phyloP scores from a whole-genome alignment of 192 early-diverging fungal genomes.

The Haplosporangium gracile region DNA sequence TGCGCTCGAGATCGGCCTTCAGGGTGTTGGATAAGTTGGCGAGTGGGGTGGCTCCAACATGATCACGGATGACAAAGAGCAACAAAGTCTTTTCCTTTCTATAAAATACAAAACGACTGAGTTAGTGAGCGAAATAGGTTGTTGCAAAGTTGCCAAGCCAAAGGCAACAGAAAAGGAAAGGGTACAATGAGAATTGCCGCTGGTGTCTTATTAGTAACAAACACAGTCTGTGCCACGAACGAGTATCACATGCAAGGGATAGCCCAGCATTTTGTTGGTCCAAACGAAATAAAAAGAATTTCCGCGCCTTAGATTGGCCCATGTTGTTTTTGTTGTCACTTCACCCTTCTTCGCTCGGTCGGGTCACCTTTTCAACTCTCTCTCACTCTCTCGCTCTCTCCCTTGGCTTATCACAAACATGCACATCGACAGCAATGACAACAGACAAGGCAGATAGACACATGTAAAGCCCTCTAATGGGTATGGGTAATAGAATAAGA shows the following conservation, averaged over 20 bases:
- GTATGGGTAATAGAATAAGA: not conserved
- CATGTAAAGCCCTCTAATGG: not conserved
- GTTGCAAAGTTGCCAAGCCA: not conserved
- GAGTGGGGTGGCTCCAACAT: slow-evolving; percentile 89
- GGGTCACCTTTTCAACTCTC: not conserved
- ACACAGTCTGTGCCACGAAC: not conserved
- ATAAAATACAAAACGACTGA: not conserved
- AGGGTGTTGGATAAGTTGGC: slow-evolving; percentile 84
- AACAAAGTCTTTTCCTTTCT: slow-evolving; percentile 92
- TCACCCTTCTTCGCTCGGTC: not conserved
- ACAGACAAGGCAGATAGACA: not conserved
- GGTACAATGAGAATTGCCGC: not conserved
- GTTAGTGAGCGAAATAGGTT: not conserved
- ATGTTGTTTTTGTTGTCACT: not conserved
- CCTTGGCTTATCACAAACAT: not conserved
- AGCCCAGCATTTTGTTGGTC: not conserved
- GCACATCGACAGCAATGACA: not conserved
- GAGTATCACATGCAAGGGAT: slow-evolving; percentile 1
- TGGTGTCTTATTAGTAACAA: not conserved
- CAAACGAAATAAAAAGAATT: not conserved
- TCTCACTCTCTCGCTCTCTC: not conserved
- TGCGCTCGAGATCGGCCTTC: slow-evolving; percentile 85
- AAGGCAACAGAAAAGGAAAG: not conserved
- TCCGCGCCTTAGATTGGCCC: not conserved
- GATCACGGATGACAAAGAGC: slow-evolving; percentile 97